Base-by-base conservation (phyloP, 305 asterid species). In the Lippia alba region DNA sequence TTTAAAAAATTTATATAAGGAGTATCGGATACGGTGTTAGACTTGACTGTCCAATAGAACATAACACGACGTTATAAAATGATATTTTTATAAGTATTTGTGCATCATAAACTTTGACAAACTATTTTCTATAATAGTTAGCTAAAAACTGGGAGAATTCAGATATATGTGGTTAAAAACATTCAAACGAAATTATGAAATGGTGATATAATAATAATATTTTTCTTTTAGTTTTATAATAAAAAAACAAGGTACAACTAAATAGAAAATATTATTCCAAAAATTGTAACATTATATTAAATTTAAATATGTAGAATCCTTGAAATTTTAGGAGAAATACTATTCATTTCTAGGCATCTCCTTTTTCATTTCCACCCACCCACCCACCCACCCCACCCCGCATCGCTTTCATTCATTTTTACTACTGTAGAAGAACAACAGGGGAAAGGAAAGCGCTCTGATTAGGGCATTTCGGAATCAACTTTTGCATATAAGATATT, bases 401-500 rank as follows among this genome's bases (percentile, higher is more conserved):
- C 17, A 15, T 45, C 60, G 10, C 58, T 16, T 50, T 56, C 61
- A 20, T 18, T 15, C 66, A 40, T 56, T 67, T 54, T 15, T 36
- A 61, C n/a, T n/a, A n/a, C 80, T 57, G 77, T 74, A 11, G 51
- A 30, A 53, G 48, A n/a, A 40, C 70, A 45, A 16, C 45, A 14
- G 18, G 59, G 41, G 66, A 45, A 60, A 70, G 41, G 66, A 45
- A 60, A 70, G n/a, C 30, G 30, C 68, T 39, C 41, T 18, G 60
- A 19, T 34, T 77, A 81, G 82, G 80, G 76, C 78, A 78, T 78
- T 72, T 58, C 51, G 40, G 50, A 15, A 61, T 45, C 36, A 46
- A 14, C 44, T 34, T 32, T 34, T 16, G 16, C 17, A 7, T 33
- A 18, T 1, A 39, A 18, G 12, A 16, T 12, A 12, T 49, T 33